Conservation (phyloP, 345 rosid species). For the Salix udensis region DNA sequence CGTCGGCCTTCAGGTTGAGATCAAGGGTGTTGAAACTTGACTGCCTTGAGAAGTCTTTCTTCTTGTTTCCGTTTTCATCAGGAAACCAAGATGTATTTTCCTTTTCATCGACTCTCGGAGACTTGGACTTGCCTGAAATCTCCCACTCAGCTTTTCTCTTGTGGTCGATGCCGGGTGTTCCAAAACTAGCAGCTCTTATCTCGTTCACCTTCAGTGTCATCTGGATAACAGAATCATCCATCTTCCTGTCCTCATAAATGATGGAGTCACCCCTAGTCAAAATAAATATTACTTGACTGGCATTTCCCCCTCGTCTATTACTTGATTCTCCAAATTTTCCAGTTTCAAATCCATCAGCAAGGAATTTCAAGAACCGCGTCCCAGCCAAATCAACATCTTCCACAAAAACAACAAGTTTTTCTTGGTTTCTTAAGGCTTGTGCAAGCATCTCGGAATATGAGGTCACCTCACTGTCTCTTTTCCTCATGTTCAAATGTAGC, state of each 20-base stretch:
- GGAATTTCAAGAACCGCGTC: constrained; percentile 40
- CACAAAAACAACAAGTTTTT: constrained; percentile 48
- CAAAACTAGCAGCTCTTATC: constrained; percentile 17
- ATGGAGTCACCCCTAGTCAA: constrained; percentile 43
- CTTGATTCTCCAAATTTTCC: constrained; percentile 32
- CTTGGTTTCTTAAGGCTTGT: constrained; percentile 26
- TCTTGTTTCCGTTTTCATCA: constrained; percentile 29
- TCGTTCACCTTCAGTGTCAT: constrained; percentile 51
- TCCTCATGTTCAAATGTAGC: constrained; percentile 43
- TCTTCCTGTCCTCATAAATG: constrained; percentile 16
- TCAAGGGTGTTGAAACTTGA: constrained; percentile 60
- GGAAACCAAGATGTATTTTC: constrained; percentile 23
- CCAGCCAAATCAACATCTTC: constrained; percentile 64
- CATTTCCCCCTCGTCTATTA: constrained; percentile 12
- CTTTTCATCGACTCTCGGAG: constrained; percentile 38
- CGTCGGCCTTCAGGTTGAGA: constrained; percentile 57
- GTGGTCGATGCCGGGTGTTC: constrained; percentile 16
- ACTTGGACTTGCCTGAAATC: constrained; percentile 36
- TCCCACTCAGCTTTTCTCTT: constrained; percentile 62
- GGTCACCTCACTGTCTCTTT: constrained; percentile 19
- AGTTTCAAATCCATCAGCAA: constrained; percentile 43
- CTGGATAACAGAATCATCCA: constrained; percentile 38
- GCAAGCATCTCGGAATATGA: constrained; percentile 33
- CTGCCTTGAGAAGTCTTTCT: constrained; percentile 52
- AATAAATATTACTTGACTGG: constrained; percentile 44